Evolutionary conservation across 2,329 filamentous ascomycete species (phyloP), one percentile per base, ranked within the genome.

Genomic region (Macrophomina pseudophaseolina): DNA sequence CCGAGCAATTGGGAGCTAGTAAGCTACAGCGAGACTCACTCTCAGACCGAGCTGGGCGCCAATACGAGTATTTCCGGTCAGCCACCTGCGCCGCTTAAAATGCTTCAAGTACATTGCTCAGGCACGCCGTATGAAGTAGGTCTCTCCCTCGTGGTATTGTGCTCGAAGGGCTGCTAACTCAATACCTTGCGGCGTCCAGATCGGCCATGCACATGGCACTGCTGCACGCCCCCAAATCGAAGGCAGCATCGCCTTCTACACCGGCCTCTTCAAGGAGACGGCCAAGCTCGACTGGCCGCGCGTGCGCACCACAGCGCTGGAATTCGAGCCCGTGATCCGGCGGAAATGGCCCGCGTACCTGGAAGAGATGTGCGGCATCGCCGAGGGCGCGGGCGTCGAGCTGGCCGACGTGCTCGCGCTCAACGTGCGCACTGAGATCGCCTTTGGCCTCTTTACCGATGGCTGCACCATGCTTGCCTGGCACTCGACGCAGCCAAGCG

Each of bases 381-480:
- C 86, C 0, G 79, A 83, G 1, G 86, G 86, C 2, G 80, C 85
- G 0, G 74, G 71, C 0, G 72, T 81, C 7, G 63, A 78, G 0
- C 70, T 87, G 1, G 72, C 84, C 2, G 84, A 87, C 54, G 81
- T 88, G n/a, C 73, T 88, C 1, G 85, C 86, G 1, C 74, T 88
- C 11, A 88, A 88, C 65, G 82, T 86, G 5, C 79, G 86, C 1
- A 87, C 83, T 0, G 86, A 88, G 73, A 87, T 87, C 68, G 80
- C 80, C 1, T 87, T 88, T 66, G 86, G 86, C 0, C 74, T 86
- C 14, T 87, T 85, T 68, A 83, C 77, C 51, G 86, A 88, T 69
- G 86, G 86, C 2, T 88, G 86, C 69, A 88, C 86, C 0, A 81
- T 82, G 14, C 69, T 87, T 12, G 80, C 80, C 1, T 86, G 82